phyloP scores from a whole-genome alignment of 2,329 filamentous ascomycete genomes.

The Colletotrichum sojae region DNA sequence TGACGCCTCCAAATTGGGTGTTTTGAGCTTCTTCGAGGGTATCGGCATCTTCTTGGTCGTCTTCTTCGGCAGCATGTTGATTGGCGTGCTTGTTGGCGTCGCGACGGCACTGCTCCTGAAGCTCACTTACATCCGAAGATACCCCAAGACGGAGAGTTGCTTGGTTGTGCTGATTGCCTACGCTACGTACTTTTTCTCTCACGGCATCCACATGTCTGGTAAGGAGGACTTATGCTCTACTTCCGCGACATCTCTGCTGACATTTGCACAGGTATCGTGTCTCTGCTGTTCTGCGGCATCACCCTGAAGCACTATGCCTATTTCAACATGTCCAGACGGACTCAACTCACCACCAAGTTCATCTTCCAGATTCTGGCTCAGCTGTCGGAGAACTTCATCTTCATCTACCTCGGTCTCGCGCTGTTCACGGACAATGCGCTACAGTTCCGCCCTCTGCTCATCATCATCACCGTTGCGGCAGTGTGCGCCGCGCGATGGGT shows the following conservation, averaged over 20 bases:
- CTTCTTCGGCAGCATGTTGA: constrained; percentile 94
- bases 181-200: constrained; percentile 97
- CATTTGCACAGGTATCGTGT: constrained; percentile 82
- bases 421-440: constrained; percentile 92
- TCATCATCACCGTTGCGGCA: constrained; percentile 90
- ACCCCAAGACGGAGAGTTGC: constrained; percentile 97
- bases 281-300: constrained; percentile 96
- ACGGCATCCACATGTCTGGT: constrained; percentile 97
- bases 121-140: constrained; percentile 92
- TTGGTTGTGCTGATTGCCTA: constrained; percentile 95
- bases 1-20: constrained; percentile 77
- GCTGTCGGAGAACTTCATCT: constrained; percentile 98
- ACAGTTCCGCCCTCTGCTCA: constrained; percentile 94
- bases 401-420: constrained; percentile 96
- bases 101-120: constrained; percentile 90
- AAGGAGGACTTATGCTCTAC: constrained; percentile 51
- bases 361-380: constrained; percentile 96
- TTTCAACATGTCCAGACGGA: constrained; percentile 99
- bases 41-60: constrained; percentile 95
- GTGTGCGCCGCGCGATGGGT: constrained; percentile 95
- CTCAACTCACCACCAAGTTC: constrained; percentile 97
- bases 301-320: constrained; percentile 99
- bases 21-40: constrained; percentile 89
- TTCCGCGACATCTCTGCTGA: constrained; percentile 26
- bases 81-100: constrained; percentile 90